Evolutionary conservation across 768 basidiomycete species (phyloP).

Genomic region (Lentinula raphanica): DNA sequence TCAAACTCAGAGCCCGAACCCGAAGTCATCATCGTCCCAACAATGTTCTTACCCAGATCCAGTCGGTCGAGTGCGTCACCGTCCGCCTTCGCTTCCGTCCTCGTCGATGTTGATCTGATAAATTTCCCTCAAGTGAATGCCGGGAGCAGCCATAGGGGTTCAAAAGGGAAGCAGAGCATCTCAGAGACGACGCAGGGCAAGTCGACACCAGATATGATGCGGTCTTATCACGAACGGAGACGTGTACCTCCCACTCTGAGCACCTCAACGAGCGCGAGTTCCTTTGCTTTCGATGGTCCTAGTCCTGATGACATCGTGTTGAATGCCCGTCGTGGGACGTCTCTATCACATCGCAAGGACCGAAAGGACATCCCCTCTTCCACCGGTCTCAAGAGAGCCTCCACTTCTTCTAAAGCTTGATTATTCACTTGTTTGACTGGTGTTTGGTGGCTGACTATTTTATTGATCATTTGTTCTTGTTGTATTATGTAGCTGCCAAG

Average conservation of each 20-base stretch:
- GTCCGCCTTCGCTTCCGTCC: slow-evolving; percentile 71
- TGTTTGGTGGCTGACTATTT: slow-evolving; percentile 6
- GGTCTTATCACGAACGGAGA: slow-evolving; percentile 21
- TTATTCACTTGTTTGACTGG: neutral
- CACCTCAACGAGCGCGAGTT: slow-evolving; percentile 27
- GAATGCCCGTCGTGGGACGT: slow-evolving; percentile 73
- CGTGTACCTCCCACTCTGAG: slow-evolving; percentile 30
- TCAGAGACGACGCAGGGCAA: neutral
- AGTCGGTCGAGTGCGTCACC: slow-evolving; percentile 65
- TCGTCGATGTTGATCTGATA: slow-evolving; percentile 49
- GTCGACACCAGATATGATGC: slow-evolving; percentile 22
- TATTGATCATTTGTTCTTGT: slow-evolving; percentile 22
- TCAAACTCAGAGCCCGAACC: slow-evolving; percentile 37
- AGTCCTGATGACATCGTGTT: slow-evolving; percentile 91
- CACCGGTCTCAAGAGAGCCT: slow-evolving; percentile 13
- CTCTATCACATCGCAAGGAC: slow-evolving; percentile 38
- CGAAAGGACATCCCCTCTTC: slow-evolving; percentile 13
- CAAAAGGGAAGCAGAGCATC: slow-evolving; percentile 24
- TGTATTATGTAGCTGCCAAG: slow-evolving; percentile 59
- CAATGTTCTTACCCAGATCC: slow-evolving; percentile 54
- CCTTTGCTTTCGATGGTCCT: slow-evolving; percentile 72
- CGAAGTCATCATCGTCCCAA: slow-evolving; percentile 31
- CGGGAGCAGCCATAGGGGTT: slow-evolving; percentile 15
- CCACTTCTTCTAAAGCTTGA: slow-evolving; percentile 19
- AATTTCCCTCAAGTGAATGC: slow-evolving; percentile 25